Evolutionary conservation across 768 basidiomycete genomes (phyloP).

Genomic region (Psilocybe cubensis): DNA sequence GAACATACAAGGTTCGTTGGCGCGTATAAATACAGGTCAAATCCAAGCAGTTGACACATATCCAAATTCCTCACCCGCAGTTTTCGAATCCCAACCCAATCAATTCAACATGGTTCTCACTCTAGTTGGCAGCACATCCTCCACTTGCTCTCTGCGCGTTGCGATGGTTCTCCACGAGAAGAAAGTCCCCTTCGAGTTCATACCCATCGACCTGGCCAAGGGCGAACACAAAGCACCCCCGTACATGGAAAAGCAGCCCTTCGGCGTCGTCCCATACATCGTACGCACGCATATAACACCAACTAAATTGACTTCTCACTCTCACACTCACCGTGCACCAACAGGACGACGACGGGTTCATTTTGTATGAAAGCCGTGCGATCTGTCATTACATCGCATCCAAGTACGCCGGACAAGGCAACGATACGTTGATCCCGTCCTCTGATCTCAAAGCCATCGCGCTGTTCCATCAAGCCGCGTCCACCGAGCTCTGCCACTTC

Average conservation of each 20-base stretch:
- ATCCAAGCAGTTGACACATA: too few species aligned
- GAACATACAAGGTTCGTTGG: too few species aligned
- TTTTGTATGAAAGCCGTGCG: constrained; percentile 62
- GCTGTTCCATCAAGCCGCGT: constrained; percentile 38
- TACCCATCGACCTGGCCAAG: constrained; percentile 43
- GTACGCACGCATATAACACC: constrained; percentile 36
- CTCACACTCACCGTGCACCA: constrained; percentile 41
- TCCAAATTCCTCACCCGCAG: too few species aligned
- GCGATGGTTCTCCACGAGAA: constrained; percentile 56
- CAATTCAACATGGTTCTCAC: constrained; percentile 48
- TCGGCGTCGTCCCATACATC: constrained; percentile 64
- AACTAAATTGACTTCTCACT: background rate
- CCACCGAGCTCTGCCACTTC: constrained; percentile 57
- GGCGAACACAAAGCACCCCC: constrained; percentile 48
- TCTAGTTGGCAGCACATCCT: constrained; percentile 37
- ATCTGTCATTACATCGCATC: constrained; percentile 57
- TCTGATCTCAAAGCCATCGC: constrained; percentile 22
- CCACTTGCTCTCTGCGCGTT: constrained; percentile 57
- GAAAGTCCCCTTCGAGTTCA: constrained; percentile 55
- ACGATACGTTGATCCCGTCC: constrained; percentile 46
- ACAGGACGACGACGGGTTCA: constrained; percentile 57
- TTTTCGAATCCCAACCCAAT: too few species aligned
- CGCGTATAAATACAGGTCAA: too few species aligned
- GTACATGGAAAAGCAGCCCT: constrained; percentile 58
- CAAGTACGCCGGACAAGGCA: constrained; percentile 50